These are phyloP conservation scores for Rhododendron ovatum DNA, from an alignment of 148 eudicot genomes.

Conservation along the genomic window DNA sequence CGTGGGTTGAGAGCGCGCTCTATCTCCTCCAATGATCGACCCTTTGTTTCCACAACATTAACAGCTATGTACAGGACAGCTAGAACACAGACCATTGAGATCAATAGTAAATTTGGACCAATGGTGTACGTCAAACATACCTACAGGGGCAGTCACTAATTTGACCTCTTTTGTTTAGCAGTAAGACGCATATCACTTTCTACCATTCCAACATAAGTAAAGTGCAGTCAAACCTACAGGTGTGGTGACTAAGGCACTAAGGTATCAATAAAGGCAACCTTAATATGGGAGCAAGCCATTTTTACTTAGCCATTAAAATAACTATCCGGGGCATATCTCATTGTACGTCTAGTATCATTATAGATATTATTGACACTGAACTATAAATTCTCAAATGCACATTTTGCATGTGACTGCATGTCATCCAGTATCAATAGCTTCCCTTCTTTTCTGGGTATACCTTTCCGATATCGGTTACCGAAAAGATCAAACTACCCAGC, in stretches of 20 bases:
- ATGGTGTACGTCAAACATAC: background rate
- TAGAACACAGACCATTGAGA: slow-evolving; percentile 61
- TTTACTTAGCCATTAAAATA: too few relatives aligned
- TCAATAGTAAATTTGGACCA: background rate
- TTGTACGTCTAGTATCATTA: background rate
- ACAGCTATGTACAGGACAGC: slow-evolving; percentile 71
- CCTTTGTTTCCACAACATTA: slow-evolving; percentile 97
- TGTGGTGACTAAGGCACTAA: background rate
- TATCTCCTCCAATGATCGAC: slow-evolving; percentile 88
- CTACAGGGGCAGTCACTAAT: background rate
- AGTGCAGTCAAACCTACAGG: background rate
- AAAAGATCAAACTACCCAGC: too few relatives aligned
- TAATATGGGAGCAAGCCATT: background rate
- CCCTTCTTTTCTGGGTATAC: too few relatives aligned
- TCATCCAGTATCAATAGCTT: too few relatives aligned
- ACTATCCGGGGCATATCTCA: background rate
- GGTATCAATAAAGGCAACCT: background rate
- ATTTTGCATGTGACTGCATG: background rate
- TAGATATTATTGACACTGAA: background rate
- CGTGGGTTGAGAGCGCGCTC: slow-evolving; percentile 71
- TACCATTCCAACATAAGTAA: background rate
- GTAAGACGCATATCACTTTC: background rate
- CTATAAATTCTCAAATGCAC: background rate
- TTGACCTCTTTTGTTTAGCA: background rate
- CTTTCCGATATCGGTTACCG: too few relatives aligned